Evolutionary conservation across 2,329 filamentous ascomycete species (phyloP).

Genomic region (Colletotrichum sp.): DNA sequence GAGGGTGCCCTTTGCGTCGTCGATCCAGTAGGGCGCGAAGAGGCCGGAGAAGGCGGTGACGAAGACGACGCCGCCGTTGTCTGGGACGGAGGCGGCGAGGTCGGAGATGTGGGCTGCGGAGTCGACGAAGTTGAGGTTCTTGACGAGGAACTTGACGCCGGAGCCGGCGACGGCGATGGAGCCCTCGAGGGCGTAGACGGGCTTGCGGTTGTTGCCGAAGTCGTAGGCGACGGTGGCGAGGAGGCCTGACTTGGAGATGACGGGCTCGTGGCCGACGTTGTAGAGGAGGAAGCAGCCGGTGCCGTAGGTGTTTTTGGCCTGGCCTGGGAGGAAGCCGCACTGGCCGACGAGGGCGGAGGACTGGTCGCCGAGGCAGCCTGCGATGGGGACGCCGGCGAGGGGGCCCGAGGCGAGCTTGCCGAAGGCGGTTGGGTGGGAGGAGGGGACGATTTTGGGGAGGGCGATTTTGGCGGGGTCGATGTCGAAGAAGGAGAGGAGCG

Average conservation of each 20-base stretch:
- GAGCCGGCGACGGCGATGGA: slow-evolving; percentile 84
- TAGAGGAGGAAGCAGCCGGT: slow-evolving; percentile 90
- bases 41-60: slow-evolving; percentile 91
- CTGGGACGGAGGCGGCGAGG: slow-evolving; percentile 58
- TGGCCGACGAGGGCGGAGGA: slow-evolving; percentile 87
- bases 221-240: slow-evolving; percentile 89
- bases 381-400: slow-evolving; percentile 74
- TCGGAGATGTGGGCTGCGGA: slow-evolving; percentile 54
- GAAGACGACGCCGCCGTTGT: slow-evolving; percentile 85
- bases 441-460: slow-evolving; percentile 84
- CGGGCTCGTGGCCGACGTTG: slow-evolving; percentile 84
- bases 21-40: slow-evolving; percentile 94
- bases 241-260: slow-evolving; percentile 83
- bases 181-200: slow-evolving; percentile 83
- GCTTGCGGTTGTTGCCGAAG: slow-evolving; percentile 64
- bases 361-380: slow-evolving; percentile 88
- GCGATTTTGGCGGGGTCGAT: slow-evolving; percentile 71
- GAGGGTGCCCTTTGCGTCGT: slow-evolving; percentile 87
- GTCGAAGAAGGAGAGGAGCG: slow-evolving; percentile 78
- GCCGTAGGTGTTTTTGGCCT: slow-evolving; percentile 90
- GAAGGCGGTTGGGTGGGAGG: slow-evolving; percentile 75
- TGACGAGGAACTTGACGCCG: slow-evolving; percentile 75
- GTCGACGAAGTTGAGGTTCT: slow-evolving; percentile 67
- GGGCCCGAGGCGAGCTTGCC: slow-evolving; percentile 69
- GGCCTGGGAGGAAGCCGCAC: slow-evolving; percentile 80